These are phyloP conservation scores for Chytridium lagenaria DNA, from an alignment of 371 early-diverging fungal species.

Conservation along the genomic window DNA sequence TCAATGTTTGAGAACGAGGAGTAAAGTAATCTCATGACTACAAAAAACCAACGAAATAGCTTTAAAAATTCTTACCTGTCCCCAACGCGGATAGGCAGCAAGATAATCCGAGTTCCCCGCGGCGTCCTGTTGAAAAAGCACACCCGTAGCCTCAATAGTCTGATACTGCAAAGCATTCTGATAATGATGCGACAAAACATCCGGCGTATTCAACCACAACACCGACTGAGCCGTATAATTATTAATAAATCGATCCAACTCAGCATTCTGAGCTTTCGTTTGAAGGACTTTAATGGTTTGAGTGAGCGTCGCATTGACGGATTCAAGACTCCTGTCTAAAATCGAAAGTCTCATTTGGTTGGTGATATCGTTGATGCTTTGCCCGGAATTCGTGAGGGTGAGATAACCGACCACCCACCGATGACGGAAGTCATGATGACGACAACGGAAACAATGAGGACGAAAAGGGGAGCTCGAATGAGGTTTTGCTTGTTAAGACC, in stretches of 20 bases:
- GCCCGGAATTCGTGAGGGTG: conserved; percentile 1
- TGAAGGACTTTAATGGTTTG: background rate
- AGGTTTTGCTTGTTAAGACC: background rate
- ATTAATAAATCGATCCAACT: background rate
- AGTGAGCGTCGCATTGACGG: conserved; percentile 7
- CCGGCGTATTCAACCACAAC: background rate
- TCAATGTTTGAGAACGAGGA: background rate
- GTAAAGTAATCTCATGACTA: background rate
- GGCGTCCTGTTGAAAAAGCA: conserved; percentile 3
- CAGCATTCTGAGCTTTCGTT: background rate
- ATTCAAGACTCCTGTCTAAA: background rate
- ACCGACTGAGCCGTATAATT: background rate
- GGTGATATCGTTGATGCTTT: conserved; percentile 21
- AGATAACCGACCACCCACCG: conserved; percentile 8
- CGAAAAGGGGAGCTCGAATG: conserved; percentile 13
- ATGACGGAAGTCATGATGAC: background rate
- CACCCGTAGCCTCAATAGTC: background rate
- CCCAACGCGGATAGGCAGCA: background rate
- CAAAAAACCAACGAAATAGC: background rate
- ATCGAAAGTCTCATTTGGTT: conserved; percentile 5
- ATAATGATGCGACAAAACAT: background rate
- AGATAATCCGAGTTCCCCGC: background rate
- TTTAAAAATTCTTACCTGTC: background rate
- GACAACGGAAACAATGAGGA: conserved; percentile 9
- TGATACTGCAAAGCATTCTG: background rate